A percentile compares a stretch with the other conserved stretches of the same genome.
These are phyloP conservation scores for Stylonectria norvegica DNA, from an alignment of 2,329 filamentous ascomycete species.

Conservation along the genomic window DNA sequence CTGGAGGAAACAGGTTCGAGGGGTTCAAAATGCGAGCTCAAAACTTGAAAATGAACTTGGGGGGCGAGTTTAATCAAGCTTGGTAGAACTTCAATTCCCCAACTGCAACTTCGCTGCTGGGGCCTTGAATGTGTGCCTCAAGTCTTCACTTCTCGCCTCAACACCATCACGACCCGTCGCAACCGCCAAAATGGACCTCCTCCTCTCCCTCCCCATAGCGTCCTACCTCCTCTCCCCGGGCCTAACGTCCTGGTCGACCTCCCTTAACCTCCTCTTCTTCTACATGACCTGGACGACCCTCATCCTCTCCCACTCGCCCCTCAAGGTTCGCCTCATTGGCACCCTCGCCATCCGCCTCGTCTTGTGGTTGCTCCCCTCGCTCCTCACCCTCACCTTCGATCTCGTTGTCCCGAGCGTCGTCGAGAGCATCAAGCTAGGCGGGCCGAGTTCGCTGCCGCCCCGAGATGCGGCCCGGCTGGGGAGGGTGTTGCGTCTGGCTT, in stretches of 20 bases:
- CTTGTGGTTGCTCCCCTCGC: conserved; percentile 70
- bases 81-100: no score
- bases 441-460: conserved; percentile 46
- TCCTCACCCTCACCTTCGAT: conserved; percentile 72
- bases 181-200: conserved; percentile 52
- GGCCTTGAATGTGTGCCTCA: no score
- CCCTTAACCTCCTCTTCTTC: conserved; percentile 82
- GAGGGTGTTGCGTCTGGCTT: conserved; percentile 39
- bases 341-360: conserved; percentile 63
- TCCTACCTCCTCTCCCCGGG: conserved; percentile 63
- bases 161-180: background rate
- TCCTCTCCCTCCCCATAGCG: conserved; percentile 69
- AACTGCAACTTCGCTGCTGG: no score
- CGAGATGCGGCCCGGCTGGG: conserved; percentile 35
- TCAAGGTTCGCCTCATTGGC: conserved; percentile 72
- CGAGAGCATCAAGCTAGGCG: conserved; percentile 66
- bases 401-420: conserved; percentile 65
- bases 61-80: no score
- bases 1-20: background rate
- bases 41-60: no score
- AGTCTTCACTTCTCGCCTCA: no score
- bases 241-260: conserved; percentile 69
- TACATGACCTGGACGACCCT: conserved; percentile 87
- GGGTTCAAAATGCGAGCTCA: no score
- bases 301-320: conserved; percentile 69